Percentiles rank a stretch among this genome's conserved stretches.
These are phyloP conservation scores for Pascua sp. DNA, from an alignment of 1,284 basidiomycete species.

Conservation along the genomic window DNA sequence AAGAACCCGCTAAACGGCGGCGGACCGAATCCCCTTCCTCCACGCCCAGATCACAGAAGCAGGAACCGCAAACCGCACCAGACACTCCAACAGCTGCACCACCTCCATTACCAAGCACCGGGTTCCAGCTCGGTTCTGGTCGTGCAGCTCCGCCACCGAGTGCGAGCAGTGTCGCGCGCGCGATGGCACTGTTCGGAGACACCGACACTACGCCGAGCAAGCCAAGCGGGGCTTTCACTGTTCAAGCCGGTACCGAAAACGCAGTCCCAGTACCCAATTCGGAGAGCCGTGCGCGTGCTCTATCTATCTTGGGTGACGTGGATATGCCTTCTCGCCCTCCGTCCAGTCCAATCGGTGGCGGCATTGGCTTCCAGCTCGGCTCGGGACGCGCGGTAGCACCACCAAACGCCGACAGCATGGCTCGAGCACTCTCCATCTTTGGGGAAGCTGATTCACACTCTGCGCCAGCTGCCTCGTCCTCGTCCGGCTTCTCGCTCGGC, in stretches of 20 bases:
- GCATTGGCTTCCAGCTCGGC: neutral
- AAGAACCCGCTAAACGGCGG: slow-evolving; percentile 9
- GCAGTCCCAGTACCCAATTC: too few relatives aligned
- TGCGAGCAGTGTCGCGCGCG: slow-evolving; percentile 1
- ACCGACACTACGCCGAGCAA: too few relatives aligned
- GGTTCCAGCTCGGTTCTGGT: neutral
- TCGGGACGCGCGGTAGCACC: neutral
- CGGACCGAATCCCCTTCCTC: neutral
- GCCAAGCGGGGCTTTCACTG: neutral
- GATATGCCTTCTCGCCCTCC: neutral
- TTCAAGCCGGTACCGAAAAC: too few relatives aligned
- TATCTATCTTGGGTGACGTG: slow-evolving; percentile 1
- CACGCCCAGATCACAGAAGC: neutral
- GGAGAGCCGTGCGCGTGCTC: neutral
- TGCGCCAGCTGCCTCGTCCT: neutral
- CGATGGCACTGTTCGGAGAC: slow-evolving; percentile 3
- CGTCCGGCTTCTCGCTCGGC: slow-evolving; percentile 1
- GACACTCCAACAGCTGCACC: neutral
- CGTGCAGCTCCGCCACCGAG: neutral
- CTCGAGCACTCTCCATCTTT: slow-evolving; percentile 2
- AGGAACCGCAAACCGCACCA: too few relatives aligned
- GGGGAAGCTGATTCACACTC: slow-evolving; percentile 2
- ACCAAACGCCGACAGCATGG: neutral
- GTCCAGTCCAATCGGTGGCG: neutral
- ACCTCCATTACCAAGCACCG: neutral